Evolutionary conservation across 129 eudicot genomes (phyloP), one percentile per base, ranked within the genome.

Genomic region (Gnaphalium uliginosum): DNA sequence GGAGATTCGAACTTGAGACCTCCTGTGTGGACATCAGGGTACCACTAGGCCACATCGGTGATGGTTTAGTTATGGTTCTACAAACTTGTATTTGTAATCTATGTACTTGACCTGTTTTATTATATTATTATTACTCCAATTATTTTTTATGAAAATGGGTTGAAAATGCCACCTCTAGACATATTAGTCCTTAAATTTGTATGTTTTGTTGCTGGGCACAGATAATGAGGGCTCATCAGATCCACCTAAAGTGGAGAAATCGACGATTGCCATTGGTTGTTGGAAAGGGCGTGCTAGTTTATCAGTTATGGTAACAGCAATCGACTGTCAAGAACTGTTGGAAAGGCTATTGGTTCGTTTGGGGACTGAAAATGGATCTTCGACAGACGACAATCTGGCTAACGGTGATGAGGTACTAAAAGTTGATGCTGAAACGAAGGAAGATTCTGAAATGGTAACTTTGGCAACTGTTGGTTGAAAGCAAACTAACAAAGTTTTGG

Each of bases 231-330:
- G 43, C 25, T 66, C 63, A 43, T 72, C 79, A 11, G 89, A 82
- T 56, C 84, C 85, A 21, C 73, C 67, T 32, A 76, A 65, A 66
- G 84, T 82, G 46, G 88, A 86, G 75, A 80, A 85, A 72, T 83
- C 90, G 46, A 81, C 94, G 39, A 84, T 95, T 81, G 96, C 97
- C 21, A 82, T 95, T 69, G 96, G 99, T 66, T 91, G 99, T 79
- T 95, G 99, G 99, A 95, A 86, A 83, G 99, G 99, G 37, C 87
- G 90, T 79, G 81, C 88, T 27, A 91, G 83, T 82, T 60, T 95
- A 27, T 72, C 96, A 6, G 97, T 95, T 14, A 95, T 95, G 99
- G 96, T 95, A 76, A 82, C 97, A 4, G 83, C 89, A 29, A 68
- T 89, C 0, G 99, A 95, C 74, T 89, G 97, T 87, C 88, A 81